These are phyloP conservation scores for Hippophae tibetana DNA, from an alignment of 306 rosid species.

Conservation along the genomic window DNA sequence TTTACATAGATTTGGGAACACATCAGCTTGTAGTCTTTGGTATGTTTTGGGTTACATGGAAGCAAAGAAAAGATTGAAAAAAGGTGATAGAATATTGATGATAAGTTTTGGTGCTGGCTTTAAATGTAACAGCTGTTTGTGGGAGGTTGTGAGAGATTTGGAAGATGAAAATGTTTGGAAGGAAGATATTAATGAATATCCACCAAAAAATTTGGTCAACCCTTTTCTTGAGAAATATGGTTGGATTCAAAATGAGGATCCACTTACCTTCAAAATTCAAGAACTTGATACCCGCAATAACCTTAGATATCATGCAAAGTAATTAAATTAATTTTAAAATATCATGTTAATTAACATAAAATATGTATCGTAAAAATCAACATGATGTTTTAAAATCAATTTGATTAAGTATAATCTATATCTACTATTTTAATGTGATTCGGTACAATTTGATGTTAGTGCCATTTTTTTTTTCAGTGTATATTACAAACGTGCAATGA, in stretches of 20 bases:
- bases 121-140: conserved; percentile 83
- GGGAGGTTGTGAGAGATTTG: conserved; percentile 69
- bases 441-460: no score
- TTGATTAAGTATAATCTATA: no score
- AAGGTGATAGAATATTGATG: conserved; percentile 57
- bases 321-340: no score
- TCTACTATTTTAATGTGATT: no score
- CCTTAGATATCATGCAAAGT: background rate
- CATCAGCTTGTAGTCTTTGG: conserved; percentile 84
- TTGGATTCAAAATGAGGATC: conserved; percentile 60
- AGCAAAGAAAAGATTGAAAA: conserved; percentile 69
- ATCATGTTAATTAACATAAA: no score
- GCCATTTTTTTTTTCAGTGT: no score
- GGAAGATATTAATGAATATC: conserved; percentile 57
- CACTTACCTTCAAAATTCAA: conserved; percentile 26
- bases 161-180: conserved; percentile 58
- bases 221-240: conserved; percentile 82
- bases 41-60: conserved; percentile 89
- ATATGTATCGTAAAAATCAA: no score
- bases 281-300: background rate
- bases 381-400: no score
- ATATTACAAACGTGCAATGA: no score
- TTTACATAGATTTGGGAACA: conserved; percentile 79
- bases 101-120: conserved; percentile 96
- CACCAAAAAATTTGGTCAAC: conserved; percentile 57